These are phyloP conservation scores for Mortierella hygrophila DNA, from an alignment of 192 early-diverging fungal species.

Conservation along the genomic window DNA sequence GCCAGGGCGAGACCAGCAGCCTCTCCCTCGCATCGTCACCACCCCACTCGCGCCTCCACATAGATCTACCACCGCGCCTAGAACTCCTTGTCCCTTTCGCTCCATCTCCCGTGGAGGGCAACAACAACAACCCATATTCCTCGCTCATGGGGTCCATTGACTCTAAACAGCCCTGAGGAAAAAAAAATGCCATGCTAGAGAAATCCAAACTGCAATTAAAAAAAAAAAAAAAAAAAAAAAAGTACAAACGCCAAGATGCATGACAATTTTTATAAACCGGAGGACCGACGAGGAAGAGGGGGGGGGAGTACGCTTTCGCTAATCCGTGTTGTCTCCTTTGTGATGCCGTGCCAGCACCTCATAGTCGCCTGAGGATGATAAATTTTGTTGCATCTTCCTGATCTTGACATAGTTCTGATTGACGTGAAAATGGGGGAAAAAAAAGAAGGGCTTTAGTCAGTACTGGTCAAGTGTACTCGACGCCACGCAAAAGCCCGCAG, in stretches of 20 bases:
- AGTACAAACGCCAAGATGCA: neutral
- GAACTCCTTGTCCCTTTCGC: conserved; percentile 17
- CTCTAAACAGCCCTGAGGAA: too few relatives aligned
- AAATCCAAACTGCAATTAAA: neutral
- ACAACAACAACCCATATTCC: neutral
- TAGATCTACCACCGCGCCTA: neutral
- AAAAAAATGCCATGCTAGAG: too few relatives aligned
- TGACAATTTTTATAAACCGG: neutral
- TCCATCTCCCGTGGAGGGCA: neutral
- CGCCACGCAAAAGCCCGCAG: neutral
- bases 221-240: neutral
- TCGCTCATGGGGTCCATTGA: neutral
- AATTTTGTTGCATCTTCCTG: conserved; percentile 38
- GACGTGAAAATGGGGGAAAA: neutral
- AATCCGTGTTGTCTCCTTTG: conserved; percentile 47
- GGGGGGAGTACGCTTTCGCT: neutral
- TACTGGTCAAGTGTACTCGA: neutral
- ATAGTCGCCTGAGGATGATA: conserved; percentile 27
- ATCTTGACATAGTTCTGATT: conserved; percentile 46
- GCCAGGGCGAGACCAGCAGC: neutral
- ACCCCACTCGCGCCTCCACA: neutral
- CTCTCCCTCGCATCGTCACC: neutral
- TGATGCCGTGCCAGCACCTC: conserved; percentile 30
- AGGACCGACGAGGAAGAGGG: neutral
- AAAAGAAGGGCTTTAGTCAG: neutral